Evolutionary conservation across 2,329 filamentous ascomycete genomes (phyloP).

Genomic region (Aspergillus ochraceus): DNA sequence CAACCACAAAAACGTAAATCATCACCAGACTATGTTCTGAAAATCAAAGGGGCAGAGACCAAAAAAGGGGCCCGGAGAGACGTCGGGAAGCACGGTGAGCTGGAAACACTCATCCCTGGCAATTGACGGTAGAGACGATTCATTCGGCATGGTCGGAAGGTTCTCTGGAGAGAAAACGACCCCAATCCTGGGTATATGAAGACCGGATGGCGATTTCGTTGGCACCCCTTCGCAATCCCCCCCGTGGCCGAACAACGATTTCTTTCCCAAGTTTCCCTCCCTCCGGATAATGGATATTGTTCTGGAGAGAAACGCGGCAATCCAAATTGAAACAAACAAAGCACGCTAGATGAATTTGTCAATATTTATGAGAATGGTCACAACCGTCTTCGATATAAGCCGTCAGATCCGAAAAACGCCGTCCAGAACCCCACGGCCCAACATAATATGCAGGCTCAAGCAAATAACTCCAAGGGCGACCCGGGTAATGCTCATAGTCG

Average conservation of each 20-base stretch:
- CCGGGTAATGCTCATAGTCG: conserved; percentile 35
- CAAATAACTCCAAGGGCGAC: conserved; percentile 32
- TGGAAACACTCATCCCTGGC: background rate
- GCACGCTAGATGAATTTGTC: conserved; percentile 39
- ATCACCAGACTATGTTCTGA: background rate
- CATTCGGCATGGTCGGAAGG: background rate
- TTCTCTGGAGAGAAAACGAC: too few species aligned
- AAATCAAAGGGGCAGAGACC: background rate
- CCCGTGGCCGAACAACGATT: background rate
- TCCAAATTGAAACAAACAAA: conserved; percentile 32
- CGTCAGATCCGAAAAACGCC: conserved; percentile 42
- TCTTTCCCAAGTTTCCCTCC: background rate
- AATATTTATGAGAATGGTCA: conserved; percentile 37
- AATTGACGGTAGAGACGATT: background rate
- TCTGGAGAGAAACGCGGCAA: conserved; percentile 21
- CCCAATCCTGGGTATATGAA: background rate
- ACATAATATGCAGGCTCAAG: conserved; percentile 33
- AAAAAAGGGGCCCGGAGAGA: background rate
- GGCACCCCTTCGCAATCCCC: background rate
- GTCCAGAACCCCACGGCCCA: conserved; percentile 35
- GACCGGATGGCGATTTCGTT: background rate
- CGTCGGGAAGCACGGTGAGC: background rate
- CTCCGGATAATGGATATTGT: background rate
- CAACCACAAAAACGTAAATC: background rate
- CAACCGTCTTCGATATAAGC: conserved; percentile 35